These are phyloP conservation scores for Umbelopsis ramanniana DNA, from an alignment of 192 early-diverging fungal species.

Conservation along the genomic window DNA sequence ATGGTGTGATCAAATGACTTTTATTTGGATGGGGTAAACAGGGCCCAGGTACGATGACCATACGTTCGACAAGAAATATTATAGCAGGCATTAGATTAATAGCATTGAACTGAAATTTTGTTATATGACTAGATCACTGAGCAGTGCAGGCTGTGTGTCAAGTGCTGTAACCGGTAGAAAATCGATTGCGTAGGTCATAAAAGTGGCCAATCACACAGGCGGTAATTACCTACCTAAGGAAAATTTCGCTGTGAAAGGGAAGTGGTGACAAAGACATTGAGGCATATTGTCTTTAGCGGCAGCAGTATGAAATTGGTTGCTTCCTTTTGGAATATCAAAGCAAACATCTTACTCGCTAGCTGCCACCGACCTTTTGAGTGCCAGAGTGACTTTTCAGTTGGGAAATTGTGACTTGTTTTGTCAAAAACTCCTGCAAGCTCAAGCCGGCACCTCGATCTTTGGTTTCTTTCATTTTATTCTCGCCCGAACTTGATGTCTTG, in stretches of 20 bases:
- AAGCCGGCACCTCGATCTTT: not conserved
- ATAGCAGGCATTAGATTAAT: too few species aligned
- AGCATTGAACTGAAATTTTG: too few species aligned
- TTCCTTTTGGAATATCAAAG: not conserved
- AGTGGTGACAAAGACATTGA: not conserved
- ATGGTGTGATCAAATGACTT: too few species aligned
- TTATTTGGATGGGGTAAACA: too few species aligned
- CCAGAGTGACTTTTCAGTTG: not conserved
- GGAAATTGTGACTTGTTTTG: conserved; percentile 17
- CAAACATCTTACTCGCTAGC: not conserved
- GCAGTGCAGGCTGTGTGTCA: not conserved
- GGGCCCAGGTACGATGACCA: too few species aligned
- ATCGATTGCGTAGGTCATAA: not conserved
- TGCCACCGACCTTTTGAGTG: not conserved
- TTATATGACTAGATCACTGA: too few species aligned
- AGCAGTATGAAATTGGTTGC: too few species aligned
- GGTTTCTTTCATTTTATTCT: not conserved
- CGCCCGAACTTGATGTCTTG: conserved; percentile 10
- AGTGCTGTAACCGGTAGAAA: not conserved
- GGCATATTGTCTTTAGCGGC: too few species aligned
- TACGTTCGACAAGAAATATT: too few species aligned
- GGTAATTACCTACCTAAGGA: not conserved
- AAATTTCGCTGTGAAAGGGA: not conserved
- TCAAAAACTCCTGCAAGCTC: not conserved
- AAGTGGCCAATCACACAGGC: not conserved